These are phyloP conservation scores for Sugiyamaella chiloensis DNA, from an alignment of 805 yeast species.

Conservation along the genomic window DNA sequence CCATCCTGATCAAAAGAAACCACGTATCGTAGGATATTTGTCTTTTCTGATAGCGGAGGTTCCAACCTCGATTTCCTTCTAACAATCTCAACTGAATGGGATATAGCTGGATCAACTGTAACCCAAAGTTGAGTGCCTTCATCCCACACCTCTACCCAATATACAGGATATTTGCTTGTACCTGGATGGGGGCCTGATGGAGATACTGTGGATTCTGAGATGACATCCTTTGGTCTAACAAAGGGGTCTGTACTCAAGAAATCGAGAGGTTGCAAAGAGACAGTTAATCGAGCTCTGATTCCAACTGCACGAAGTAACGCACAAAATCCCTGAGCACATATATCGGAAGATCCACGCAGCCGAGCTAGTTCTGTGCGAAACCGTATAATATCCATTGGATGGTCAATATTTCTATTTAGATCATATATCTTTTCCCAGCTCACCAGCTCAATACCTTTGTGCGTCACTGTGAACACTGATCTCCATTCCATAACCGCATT, in stretches of 20 bases:
- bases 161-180: conserved; percentile 54
- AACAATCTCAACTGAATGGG: conserved; percentile 59
- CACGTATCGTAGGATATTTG: conserved; percentile 67
- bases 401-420: conserved; percentile 20
- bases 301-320: conserved; percentile 68
- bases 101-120: conserved; percentile 77
- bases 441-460: conserved; percentile 40
- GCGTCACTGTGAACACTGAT: conserved; percentile 48
- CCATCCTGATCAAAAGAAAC: conserved; percentile 69
- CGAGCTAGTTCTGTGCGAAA: conserved; percentile 45
- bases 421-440: conserved; percentile 47
- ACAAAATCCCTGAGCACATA: conserved; percentile 86
- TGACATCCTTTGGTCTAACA: conserved; percentile 12
- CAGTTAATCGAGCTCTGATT: conserved; percentile 68
- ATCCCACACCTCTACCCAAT: conserved; percentile 96
- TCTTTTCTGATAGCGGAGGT: conserved; percentile 60
- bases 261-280: conserved; percentile 90
- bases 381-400: conserved; percentile 35
- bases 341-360: conserved; percentile 68
- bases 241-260: conserved; percentile 43
- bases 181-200: neutral
- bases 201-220: conserved; percentile 9
- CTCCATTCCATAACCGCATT: conserved; percentile 64
- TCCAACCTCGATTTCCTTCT: conserved; percentile 59
- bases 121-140: conserved; percentile 68